Percentiles rank a stretch among this genome's conserved stretches.
Conservation (phyloP, 805 yeast species). For the Candida piceae region DNA sequence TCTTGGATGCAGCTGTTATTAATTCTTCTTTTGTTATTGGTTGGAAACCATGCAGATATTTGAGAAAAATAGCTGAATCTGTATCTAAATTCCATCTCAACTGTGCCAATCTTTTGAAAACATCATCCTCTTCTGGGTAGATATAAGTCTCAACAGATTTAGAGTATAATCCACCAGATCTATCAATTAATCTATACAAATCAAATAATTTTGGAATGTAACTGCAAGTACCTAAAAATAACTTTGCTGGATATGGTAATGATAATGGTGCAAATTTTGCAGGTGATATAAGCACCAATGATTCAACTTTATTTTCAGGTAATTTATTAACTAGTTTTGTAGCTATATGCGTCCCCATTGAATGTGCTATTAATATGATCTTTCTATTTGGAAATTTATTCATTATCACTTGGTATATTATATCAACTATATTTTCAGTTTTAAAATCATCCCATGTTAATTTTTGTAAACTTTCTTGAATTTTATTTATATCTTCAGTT, state of each 20-base stretch:
- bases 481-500: conserved; percentile 13
- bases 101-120: conserved; percentile 47
- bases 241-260: conserved; percentile 14
- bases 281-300: conserved; percentile 44
- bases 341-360: conserved; percentile 52
- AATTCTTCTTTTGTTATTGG: conserved; percentile 42
- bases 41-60: conserved; percentile 47
- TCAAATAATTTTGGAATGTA: conserved; percentile 46
- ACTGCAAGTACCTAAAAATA: conserved; percentile 30
- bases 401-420: conserved; percentile 34
- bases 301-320: conserved; percentile 37
- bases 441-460: conserved; percentile 39
- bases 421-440: conserved; percentile 37
- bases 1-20: conserved; percentile 31
- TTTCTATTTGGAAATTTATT: conserved; percentile 39
- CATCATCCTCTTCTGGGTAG: conserved; percentile 23
- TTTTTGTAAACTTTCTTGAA: conserved; percentile 24
- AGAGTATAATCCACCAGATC: conserved; percentile 58
- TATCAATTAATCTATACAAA: conserved; percentile 50
- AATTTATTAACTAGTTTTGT: conserved; percentile 36
- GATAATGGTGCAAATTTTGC: conserved; percentile 28
- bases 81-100: conserved; percentile 69
- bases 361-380: conserved; percentile 45
- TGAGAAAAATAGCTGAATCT: conserved; percentile 46
- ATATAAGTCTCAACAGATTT: conserved; percentile 56